Conservation (phyloP, 176 grass and related monocot species). For the Oryza officinalis region DNA sequence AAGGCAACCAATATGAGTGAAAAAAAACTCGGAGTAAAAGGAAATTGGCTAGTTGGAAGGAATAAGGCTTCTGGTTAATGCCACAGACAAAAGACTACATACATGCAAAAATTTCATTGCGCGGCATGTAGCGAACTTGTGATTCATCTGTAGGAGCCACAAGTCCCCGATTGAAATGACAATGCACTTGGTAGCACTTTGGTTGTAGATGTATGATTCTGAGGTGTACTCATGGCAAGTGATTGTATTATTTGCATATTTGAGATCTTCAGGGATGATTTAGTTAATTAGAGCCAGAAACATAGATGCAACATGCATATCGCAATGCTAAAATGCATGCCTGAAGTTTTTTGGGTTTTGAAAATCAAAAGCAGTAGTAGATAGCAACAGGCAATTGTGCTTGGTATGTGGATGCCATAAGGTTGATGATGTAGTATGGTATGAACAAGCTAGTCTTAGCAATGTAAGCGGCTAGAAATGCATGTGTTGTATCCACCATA, state of each 20-base stretch:
- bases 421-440: not conserved
- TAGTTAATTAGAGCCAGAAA: conserved; percentile 16
- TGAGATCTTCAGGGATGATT: conserved; percentile 4
- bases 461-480: conserved; percentile 13
- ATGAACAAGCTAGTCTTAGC: not conserved
- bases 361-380: not conserved
- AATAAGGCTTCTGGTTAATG: not conserved
- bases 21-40: conserved; percentile 3
- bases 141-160: conserved; percentile 16
- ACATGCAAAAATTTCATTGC: conserved; percentile 15
- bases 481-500: conserved; percentile 7
- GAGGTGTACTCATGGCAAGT: not conserved
- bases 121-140: not conserved
- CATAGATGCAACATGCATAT: not conserved
- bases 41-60: conserved; percentile 9
- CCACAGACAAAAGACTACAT: conserved; percentile 11
- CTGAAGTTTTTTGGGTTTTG: not conserved
- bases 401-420: not conserved
- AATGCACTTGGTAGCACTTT: not conserved
- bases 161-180: not conserved
- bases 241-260: not conserved
- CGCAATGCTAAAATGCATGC: not conserved
- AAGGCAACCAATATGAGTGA: conserved; percentile 16
- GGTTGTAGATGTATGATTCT: conserved; percentile 2
- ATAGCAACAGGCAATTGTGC: not conserved